Conservation (phyloP, 2,329 filamentous ascomycete species). For the Paracamarosporium sp. region DNA sequence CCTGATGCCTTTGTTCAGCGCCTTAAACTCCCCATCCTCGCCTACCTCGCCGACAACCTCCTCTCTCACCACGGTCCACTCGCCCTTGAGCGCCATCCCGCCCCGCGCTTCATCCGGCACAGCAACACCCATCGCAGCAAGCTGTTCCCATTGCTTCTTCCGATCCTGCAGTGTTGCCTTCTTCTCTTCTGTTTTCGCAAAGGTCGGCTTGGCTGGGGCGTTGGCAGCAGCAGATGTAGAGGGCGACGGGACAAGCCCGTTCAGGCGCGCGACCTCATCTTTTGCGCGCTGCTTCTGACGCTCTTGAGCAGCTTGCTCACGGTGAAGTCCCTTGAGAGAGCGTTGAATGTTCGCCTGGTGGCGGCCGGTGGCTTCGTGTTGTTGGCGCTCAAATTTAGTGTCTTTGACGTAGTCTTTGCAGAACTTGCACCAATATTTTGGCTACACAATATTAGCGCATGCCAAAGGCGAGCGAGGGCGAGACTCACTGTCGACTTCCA, state of each 20-base stretch:
- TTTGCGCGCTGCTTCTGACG: slow-evolving; percentile 83
- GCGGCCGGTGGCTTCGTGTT: slow-evolving; percentile 86
- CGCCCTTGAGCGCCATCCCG: slow-evolving; percentile 86
- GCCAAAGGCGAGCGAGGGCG: too few species aligned
- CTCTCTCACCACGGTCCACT: slow-evolving; percentile 77
- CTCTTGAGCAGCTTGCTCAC: slow-evolving; percentile 79
- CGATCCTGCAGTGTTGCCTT: slow-evolving; percentile 69
- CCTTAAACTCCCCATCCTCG: slow-evolving; percentile 55
- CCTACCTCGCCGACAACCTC: slow-evolving; percentile 50
- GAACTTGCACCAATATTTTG: slow-evolving; percentile 98
- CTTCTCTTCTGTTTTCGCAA: slow-evolving; percentile 45
- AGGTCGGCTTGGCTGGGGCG: slow-evolving; percentile 29
- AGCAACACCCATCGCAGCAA: slow-evolving; percentile 84
- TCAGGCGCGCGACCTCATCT: slow-evolving; percentile 84
- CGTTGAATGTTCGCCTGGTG: slow-evolving; percentile 89
- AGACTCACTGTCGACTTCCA: slow-evolving; percentile 86
- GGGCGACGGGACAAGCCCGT: slow-evolving; percentile 70
- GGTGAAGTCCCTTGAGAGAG: slow-evolving; percentile 87
- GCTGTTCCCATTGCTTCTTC: slow-evolving; percentile 84
- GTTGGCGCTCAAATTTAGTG: slow-evolving; percentile 85
- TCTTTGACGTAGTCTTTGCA: slow-evolving; percentile 90
- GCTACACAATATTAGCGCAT: slow-evolving; percentile 50
- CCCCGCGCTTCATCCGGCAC: slow-evolving; percentile 79
- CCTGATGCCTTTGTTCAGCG: slow-evolving; percentile 61
- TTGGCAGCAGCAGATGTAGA: slow-evolving; percentile 43